Evolutionary conservation across 208 protist genomes (phyloP), one percentile per base, ranked within the genome.

Genomic region (Acanthamoeba quina): DNA sequence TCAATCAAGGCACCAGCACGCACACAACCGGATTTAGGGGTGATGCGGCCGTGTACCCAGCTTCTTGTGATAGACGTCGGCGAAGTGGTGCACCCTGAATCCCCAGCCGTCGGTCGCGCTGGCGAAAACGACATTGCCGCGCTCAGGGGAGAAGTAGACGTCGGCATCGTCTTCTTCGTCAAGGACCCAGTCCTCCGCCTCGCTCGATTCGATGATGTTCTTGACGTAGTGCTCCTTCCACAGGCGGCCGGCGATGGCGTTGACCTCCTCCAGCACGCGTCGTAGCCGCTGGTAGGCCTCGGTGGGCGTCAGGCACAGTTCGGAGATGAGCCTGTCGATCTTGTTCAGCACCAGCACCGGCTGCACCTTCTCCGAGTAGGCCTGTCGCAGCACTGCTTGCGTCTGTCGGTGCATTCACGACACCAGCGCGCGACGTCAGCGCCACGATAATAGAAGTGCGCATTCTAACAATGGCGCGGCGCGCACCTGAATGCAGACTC

Each of bases 271-370:
- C 49, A 99, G 96, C 66, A 99, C 98, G 26, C 96, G 94, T 44
- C 96, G 94, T 34, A 99, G 97, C 95, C 99, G 98, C 60, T 98
- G 95, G 90, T 99, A 97, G 62, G 99, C 97, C 98, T 99, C 97
- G 95, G 97, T 13, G 94, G 98, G 95, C 82, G 98, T 96, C 78
- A 98, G 95, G 93, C 99, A 96, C 91, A 99, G 97, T 74, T 99
- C 98, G 13, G 96, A 96, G 86, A 99, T 98, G 24, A 98, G 83
- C 52, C 94, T 52, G 96, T 99, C 99, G 26, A 99, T 99, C 96
- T 99, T 99, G 96, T 99, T 99, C 19, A 99, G 96, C 13, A 99
- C 98, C 26, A 99, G 97, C 89, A 97, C 97, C 95, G 99, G 99
- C 52, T 95, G 97, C 17, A 99, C 95, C 13, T 98, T 97, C 94